Base-by-base conservation (phyloP, 2,329 filamentous ascomycete genomes). In the Monosporascus sp. region DNA sequence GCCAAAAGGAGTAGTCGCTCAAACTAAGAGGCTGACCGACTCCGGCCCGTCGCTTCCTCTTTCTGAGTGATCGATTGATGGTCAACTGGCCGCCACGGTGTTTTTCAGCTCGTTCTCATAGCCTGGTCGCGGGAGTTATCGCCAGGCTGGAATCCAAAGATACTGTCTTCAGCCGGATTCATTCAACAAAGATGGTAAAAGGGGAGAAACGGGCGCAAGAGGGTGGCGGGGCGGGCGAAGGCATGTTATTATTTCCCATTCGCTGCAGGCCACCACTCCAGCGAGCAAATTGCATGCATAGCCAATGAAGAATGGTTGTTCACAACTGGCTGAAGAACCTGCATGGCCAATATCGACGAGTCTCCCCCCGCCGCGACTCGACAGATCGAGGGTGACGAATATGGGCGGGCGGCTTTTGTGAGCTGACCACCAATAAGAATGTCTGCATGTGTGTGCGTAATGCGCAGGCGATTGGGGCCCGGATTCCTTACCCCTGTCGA, bases 371-470 rank as follows among this genome's bases (percentile, higher is more conserved):
- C 28, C 28, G 9, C 28, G 11, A 31, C 28, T 31, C 28, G 28
- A 57, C 43, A 47, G 35, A 45, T 60, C 55, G 59, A 57, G 60
- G 49, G 50, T 47, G 55, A 45, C 51, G 55, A 56, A 58, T 58
- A 55, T 58, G 63, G 65, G 63, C 57, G 63, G 64, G 64, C 66
- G 65, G 59, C 64, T 65, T 64, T 63, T 59, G 54, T 55, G 58
- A 51, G 47, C 55, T 54, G 51, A 49, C 52, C 55, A 57, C 66
- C 66, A 68, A 62, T 68, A 53, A 65, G 61, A 58, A 60, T 41
- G 59, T 58, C 60, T 51, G 54, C 55, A 58, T 37, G 58, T 58
- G 57, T 61, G 64, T 67, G 65, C 65, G 62, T 60, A 54, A 62
- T 52, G 61, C 60, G 64, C 66, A 62, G 61, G 51, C 52, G 50